These are phyloP conservation scores for Boletus rufocinnamomeus DNA, from an alignment of 768 basidiomycete genomes.

Conservation along the genomic window DNA sequence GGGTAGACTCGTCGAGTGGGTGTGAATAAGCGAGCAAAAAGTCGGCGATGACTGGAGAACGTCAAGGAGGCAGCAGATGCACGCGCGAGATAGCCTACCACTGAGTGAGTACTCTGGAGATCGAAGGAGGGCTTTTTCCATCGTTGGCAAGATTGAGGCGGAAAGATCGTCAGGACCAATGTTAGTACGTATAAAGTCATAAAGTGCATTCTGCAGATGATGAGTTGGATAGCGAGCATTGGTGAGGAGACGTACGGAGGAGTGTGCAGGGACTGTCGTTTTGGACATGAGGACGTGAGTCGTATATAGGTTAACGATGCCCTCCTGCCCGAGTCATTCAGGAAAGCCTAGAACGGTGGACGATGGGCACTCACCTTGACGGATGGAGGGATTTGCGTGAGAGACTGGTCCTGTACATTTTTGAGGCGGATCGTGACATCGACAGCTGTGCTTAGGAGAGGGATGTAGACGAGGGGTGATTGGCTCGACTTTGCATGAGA, in stretches of 20 bases:
- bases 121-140: constrained; percentile 80
- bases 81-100: constrained; percentile 41
- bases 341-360: not conserved
- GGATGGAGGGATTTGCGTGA: constrained; percentile 45
- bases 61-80: not conserved
- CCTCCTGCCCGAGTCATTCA: constrained; percentile 41
- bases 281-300: constrained; percentile 69
- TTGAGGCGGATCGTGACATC: constrained; percentile 74
- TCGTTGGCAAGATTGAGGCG: constrained; percentile 59
- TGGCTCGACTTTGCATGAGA: constrained; percentile 50
- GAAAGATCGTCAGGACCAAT: constrained; percentile 54
- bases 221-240: constrained; percentile 12
- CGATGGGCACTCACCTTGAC: constrained; percentile 43
- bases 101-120: constrained; percentile 78
- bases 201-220: constrained; percentile 46
- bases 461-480: constrained; percentile 40
- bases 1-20: constrained; percentile 46
- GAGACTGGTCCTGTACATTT: constrained; percentile 45
- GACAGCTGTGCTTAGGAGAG: constrained; percentile 67
- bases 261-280: constrained; percentile 56
- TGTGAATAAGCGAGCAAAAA: constrained; percentile 59
- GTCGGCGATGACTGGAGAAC: constrained; percentile 49
- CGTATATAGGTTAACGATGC: constrained; percentile 60
- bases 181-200: constrained; percentile 60
- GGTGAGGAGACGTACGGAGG: constrained; percentile 46